Percentiles rank a stretch among this genome's conserved stretches.
These are phyloP conservation scores for Pseudopediastrum boryanum DNA, from an alignment of 139 green algal genomes.

Conservation along the genomic window DNA sequence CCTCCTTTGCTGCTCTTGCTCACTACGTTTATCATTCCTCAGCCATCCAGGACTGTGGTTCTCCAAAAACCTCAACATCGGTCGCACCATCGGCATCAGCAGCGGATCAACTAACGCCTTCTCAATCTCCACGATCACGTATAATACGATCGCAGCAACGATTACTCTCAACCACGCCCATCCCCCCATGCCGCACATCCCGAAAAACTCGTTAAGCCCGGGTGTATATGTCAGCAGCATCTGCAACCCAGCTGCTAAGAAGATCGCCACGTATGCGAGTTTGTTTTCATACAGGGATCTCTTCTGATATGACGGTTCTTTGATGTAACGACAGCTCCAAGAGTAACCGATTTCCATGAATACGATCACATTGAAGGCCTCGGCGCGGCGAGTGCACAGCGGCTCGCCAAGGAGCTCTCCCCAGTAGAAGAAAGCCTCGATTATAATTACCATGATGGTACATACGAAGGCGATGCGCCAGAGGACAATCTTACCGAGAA, in stretches of 20 bases:
- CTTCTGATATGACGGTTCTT: constrained; percentile 5
- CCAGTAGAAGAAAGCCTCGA: constrained; percentile 43
- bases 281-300: constrained; percentile 21
- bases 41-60: constrained; percentile 14
- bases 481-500: constrained; percentile 41
- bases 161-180: constrained; percentile 31
- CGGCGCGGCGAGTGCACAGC: constrained; percentile 12
- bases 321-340: constrained; percentile 32
- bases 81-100: constrained; percentile 37
- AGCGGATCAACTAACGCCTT: constrained; percentile 41
- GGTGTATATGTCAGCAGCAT: constrained; percentile 29
- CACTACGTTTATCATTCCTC: too few species aligned
- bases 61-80: constrained; percentile 20
- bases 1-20: too few species aligned
- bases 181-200: constrained; percentile 26
- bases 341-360: constrained; percentile 24
- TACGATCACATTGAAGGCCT: constrained; percentile 43
- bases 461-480: constrained; percentile 36
- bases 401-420: background rate
- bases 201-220: constrained; percentile 35
- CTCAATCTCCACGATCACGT: constrained; percentile 25
- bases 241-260: constrained; percentile 25
- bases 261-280: background rate
- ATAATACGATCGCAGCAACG: constrained; percentile 28
- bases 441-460: constrained; percentile 10